Evolutionary conservation across 2,329 filamentous ascomycete genomes (phyloP).

Genomic region (Diaporthe sp.): DNA sequence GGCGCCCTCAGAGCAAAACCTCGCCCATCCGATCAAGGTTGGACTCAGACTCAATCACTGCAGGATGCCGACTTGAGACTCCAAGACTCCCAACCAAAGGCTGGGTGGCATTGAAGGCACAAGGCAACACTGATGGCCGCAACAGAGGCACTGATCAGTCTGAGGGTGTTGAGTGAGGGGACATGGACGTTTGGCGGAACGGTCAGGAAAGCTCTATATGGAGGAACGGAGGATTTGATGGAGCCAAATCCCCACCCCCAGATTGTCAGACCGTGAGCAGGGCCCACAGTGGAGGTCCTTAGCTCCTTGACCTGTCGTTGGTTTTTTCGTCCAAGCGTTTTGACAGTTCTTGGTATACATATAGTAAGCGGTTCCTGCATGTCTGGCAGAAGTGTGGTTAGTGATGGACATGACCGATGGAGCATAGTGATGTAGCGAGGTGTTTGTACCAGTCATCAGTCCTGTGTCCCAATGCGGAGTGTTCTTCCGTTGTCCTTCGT

Average conservation of each 20-base stretch:
- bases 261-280: not conserved
- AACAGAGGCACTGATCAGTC: not conserved
- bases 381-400: too few relatives aligned
- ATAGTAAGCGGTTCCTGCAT: not conserved
- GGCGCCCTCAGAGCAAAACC: not conserved
- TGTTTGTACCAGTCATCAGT: too few relatives aligned
- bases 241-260: constrained; percentile 17
- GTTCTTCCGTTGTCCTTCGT: not conserved
- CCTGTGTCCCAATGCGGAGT: not conserved
- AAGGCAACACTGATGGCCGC: too few relatives aligned
- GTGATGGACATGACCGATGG: not conserved
- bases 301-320: not conserved
- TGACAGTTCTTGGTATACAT: not conserved
- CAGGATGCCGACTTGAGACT: not conserved
- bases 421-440: not conserved
- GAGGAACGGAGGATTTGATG: not conserved
- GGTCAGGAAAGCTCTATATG: not conserved
- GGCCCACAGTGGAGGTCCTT: constrained; percentile 23
- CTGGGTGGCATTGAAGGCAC: not conserved
- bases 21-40: not conserved
- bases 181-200: not conserved
- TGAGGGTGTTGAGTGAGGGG: not conserved
- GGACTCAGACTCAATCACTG: not conserved
- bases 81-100: not conserved
- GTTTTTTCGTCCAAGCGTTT: constrained; percentile 2